These are phyloP conservation scores for Coemansia sp. DNA, from an alignment of 192 early-diverging fungal species.

Conservation along the genomic window DNA sequence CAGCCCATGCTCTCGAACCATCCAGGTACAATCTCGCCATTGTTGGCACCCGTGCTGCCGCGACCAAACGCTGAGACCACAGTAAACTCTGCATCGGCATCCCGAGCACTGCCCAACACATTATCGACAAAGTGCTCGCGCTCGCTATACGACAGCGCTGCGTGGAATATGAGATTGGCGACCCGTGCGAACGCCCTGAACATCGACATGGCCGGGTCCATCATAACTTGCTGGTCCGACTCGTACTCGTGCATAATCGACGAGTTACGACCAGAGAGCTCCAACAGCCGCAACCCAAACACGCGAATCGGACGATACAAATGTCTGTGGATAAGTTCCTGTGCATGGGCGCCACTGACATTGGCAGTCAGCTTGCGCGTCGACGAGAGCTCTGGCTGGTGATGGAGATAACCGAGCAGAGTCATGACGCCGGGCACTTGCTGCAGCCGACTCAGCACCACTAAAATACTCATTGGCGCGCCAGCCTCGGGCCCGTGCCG, in stretches of 20 bases:
- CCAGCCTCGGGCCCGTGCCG: slow-evolving; percentile 24
- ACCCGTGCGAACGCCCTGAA: slow-evolving; percentile 81
- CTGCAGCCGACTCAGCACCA: slow-evolving; percentile 63
- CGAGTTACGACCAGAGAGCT: slow-evolving; percentile 78
- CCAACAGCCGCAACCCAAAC: slow-evolving; percentile 76
- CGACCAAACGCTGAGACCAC: slow-evolving; percentile 67
- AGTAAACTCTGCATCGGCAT: slow-evolving; percentile 63
- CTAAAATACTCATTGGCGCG: slow-evolving; percentile 49
- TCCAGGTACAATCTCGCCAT: slow-evolving; percentile 16
- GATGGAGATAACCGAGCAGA: slow-evolving; percentile 60
- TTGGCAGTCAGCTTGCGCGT: slow-evolving; percentile 11
- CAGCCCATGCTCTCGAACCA: slow-evolving; percentile 48
- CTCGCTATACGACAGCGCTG: slow-evolving; percentile 61
- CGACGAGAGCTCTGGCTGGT: slow-evolving; percentile 26
- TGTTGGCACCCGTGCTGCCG: slow-evolving; percentile 2
- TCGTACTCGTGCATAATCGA: slow-evolving; percentile 78
- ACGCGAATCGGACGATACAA: slow-evolving; percentile 36
- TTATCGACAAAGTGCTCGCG: slow-evolving; percentile 69
- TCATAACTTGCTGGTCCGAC: slow-evolving; percentile 56
- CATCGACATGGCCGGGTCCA: slow-evolving; percentile 79
- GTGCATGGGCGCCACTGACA: slow-evolving; percentile 5
- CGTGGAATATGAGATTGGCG: slow-evolving; percentile 63
- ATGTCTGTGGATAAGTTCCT: slow-evolving; percentile 11
- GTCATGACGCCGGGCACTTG: slow-evolving; percentile 73
- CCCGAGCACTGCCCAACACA: slow-evolving; percentile 58